Evolutionary conservation across 345 rosid species (phyloP), one percentile per base, ranked within the genome.

Genomic region (Camelina sativa): DNA sequence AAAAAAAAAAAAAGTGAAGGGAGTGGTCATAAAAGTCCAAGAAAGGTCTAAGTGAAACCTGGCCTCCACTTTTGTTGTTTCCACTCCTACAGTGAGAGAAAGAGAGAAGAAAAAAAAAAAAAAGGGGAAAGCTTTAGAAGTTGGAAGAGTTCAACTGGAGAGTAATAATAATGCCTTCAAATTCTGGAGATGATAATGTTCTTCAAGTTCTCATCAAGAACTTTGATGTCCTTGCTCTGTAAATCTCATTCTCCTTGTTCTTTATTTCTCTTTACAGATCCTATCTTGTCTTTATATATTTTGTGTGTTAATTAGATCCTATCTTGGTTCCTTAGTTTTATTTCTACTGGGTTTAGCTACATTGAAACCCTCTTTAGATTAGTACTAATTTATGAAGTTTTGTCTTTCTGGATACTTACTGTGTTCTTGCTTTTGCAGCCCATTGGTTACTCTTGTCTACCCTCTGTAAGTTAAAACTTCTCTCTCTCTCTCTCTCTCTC

Each of bases 211-310:
- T 43, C 48, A 43, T 43, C 48, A 84, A 84, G 76, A 92, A 90
- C 86, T 87, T 89, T 32, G 97, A 92, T 79, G 88, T 92, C 77
- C 88, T 92, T 87, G 93, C 97, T 78, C 91, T 93, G 97, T 91
- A 78, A 17, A 1, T 35, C 47, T 19, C 55, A 28, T 7, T 69
- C 50, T 28, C 35, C 19, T 16, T 37, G n/a, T 56, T 23, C 15
- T 47, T 5, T 47, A 8, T 47, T 37, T 65, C 16, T 44, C 1
- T 57, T 62, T 54, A 34, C 51, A 63, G 71, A 76, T 70, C 69
- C 23, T 65, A 51, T 72, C 61, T 70, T 47, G 52, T 32, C 35
- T 32, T 32, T 32, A 32, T 32, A 32, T 32, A 7, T 52, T 52
- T 28, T 4, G 8, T 37, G 11, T 4, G 11, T 55, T n/a, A 16